Percentiles rank a stretch among this genome's conserved stretches.
Conservation (phyloP, 2,329 filamentous ascomycete species). For the Aureobasidium mangrovei region DNA sequence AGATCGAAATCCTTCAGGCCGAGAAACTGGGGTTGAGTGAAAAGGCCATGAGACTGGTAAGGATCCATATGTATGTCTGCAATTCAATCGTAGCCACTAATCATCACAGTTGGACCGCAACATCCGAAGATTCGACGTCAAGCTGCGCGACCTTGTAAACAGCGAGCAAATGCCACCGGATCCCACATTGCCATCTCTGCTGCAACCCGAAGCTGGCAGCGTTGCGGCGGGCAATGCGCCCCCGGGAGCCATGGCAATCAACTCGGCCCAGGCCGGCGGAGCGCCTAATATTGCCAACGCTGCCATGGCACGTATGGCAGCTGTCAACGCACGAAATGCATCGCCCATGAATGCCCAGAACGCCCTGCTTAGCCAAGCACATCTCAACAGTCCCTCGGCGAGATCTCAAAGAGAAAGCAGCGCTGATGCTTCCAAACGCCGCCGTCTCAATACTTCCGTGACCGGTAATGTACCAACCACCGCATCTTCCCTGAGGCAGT, state of each 20-base stretch:
- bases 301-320: slow-evolving; percentile 36
- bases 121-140: slow-evolving; percentile 53
- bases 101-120: slow-evolving; percentile 47
- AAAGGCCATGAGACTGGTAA: slow-evolving; percentile 55
- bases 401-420: slow-evolving; percentile 29
- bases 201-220: slow-evolving; percentile 40
- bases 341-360: slow-evolving; percentile 15
- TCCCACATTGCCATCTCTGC: slow-evolving; percentile 50
- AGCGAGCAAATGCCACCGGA: slow-evolving; percentile 53
- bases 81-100: background rate
- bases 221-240: slow-evolving; percentile 40
- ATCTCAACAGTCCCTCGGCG: slow-evolving; percentile 17
- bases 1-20: slow-evolving; percentile 60
- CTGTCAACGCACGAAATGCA: slow-evolving; percentile 5
- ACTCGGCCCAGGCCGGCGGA: slow-evolving; percentile 39
- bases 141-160: slow-evolving; percentile 50
- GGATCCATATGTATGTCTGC: slow-evolving; percentile 40
- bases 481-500: slow-evolving; percentile 50
- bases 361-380: slow-evolving; percentile 17
- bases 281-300: slow-evolving; percentile 45
- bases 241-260: slow-evolving; percentile 47
- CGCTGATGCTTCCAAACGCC: slow-evolving; percentile 47
- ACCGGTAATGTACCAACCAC: slow-evolving; percentile 43
- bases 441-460: slow-evolving; percentile 46
- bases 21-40: slow-evolving; percentile 65